These are phyloP conservation scores for Aureobasidium sp. DNA, from an alignment of 2,329 filamentous ascomycete genomes.

Conservation along the genomic window DNA sequence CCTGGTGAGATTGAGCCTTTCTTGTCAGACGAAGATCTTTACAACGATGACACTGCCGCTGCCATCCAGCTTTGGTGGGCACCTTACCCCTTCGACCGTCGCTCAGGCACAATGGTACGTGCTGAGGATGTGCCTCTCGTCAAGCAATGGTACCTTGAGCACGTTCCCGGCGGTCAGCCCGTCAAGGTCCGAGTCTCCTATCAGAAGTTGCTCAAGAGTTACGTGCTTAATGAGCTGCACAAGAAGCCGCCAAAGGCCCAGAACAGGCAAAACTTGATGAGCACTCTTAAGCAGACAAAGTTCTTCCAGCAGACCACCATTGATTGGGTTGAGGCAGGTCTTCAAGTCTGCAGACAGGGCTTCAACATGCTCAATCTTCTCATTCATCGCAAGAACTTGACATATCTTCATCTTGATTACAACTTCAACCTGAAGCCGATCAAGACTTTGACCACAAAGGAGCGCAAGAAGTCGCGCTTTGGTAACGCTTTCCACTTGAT, in stretches of 20 bases:
- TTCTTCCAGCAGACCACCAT: constrained; percentile 99
- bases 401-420: constrained; percentile 96
- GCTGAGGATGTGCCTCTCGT: constrained; percentile 94
- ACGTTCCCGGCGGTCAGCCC: constrained; percentile 81
- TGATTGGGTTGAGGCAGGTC: constrained; percentile 97
- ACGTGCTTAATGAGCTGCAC: constrained; percentile 91
- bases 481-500: constrained; percentile 99
- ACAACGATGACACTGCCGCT: constrained; percentile 79
- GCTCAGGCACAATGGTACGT: constrained; percentile 91
- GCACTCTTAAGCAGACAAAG: constrained; percentile 88
- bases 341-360: constrained; percentile 95
- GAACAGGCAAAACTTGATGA: constrained; percentile 86
- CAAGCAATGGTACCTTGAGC: constrained; percentile 98
- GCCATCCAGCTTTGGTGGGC: constrained; percentile 98
- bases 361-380: constrained; percentile 99
- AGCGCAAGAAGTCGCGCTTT: constrained; percentile 98
- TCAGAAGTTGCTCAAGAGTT: constrained; percentile 94
- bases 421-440: constrained; percentile 99
- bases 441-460: constrained; percentile 96
- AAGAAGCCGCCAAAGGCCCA: constrained; percentile 93
- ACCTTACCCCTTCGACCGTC: constrained; percentile 87
- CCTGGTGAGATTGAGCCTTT: constrained; percentile 79
- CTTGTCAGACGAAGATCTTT: constrained; percentile 79
- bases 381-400: constrained; percentile 97
- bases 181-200: constrained; percentile 98